Conservation (phyloP, 306 rosid genomes). For the Casuarina glauca region DNA sequence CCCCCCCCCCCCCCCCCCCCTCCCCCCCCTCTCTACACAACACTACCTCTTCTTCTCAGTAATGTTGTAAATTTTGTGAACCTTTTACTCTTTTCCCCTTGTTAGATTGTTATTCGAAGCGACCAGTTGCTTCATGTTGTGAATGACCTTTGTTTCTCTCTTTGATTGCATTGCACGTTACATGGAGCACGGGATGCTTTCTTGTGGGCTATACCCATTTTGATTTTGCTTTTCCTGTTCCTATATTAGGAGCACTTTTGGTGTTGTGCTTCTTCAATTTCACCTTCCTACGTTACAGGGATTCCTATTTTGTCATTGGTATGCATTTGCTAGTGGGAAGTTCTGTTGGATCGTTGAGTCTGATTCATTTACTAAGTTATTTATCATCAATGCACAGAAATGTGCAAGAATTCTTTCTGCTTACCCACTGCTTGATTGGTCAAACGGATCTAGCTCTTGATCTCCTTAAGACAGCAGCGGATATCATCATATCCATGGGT, state of each 20-base stretch:
- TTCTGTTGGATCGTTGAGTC: constrained; percentile 19
- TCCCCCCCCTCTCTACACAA: too few species aligned
- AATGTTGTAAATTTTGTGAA: background rate
- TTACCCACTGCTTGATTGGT: background rate
- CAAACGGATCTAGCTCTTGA: too few species aligned
- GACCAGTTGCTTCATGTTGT: constrained; percentile 52
- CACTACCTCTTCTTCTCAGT: background rate
- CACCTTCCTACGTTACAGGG: constrained; percentile 12
- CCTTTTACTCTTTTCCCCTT: constrained; percentile 27
- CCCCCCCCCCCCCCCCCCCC: too few species aligned
- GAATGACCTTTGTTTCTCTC: constrained; percentile 48
- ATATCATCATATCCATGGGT: background rate
- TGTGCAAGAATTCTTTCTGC: background rate
- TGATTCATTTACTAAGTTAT: background rate
- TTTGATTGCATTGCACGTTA: constrained; percentile 34
- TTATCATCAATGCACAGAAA: background rate
- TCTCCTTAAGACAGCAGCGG: background rate
- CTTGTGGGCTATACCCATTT: constrained; percentile 58
- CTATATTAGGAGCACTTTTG: constrained; percentile 33
- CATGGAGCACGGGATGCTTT: constrained; percentile 66
- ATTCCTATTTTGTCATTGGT: constrained; percentile 13
- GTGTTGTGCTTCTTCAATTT: constrained; percentile 26
- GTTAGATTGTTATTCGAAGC: constrained; percentile 35
- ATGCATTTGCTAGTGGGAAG: constrained; percentile 23
- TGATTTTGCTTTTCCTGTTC: constrained; percentile 28